Base-by-base conservation (phyloP, 73 alveolate genomes). In the Uronychia setigera region DNA sequence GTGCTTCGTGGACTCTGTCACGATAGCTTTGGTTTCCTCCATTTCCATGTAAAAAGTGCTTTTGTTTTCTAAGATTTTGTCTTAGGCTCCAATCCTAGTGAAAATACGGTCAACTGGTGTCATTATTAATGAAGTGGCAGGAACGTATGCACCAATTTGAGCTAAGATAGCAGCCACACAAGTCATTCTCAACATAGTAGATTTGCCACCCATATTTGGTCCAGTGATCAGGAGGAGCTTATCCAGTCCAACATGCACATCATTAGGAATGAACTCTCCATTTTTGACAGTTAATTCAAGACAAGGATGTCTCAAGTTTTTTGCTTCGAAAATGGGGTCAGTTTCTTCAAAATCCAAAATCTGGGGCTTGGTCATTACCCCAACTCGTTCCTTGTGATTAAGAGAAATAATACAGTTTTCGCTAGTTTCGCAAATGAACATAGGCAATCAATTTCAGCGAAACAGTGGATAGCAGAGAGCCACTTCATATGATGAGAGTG, bases 121-220 rank as follows among this genome's bases (percentile, higher is more conserved):
- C 85, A 98, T 81, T 80, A 31, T 77, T 82, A 96, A 90, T 19
- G 74, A 58, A 35, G 85, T 83, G n/a, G 99, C 99, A 9, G 99
- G 99, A 30, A 97, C 98, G 85, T 87, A 96, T 60, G 99, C 96
- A 13, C 99, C 99, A 28, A 96, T 85, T 87, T 97, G 96, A 1
- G 98, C 98, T 74, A 98, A 85, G 30, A 98, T 93, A 26, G 97
- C 91, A 11, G 94, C 80, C 0, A 98, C 74, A 76, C 99, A 98
- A 30, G 92, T 94, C 80, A 94, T 91, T 83, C 99, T 89, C 59
- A 98, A 79, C 46, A 93, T 91, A 32, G 99, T 97, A 0, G 99
- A 94, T 90, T 98, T 98, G 29, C 99, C 99, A 46, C 99, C 99
- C 98, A 97, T 95, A 85, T 98, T 98, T 30, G 99, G 99, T 26